phyloP scores from a whole-genome alignment of 2,329 filamentous ascomycete genomes.

The Aspergillus felis region DNA sequence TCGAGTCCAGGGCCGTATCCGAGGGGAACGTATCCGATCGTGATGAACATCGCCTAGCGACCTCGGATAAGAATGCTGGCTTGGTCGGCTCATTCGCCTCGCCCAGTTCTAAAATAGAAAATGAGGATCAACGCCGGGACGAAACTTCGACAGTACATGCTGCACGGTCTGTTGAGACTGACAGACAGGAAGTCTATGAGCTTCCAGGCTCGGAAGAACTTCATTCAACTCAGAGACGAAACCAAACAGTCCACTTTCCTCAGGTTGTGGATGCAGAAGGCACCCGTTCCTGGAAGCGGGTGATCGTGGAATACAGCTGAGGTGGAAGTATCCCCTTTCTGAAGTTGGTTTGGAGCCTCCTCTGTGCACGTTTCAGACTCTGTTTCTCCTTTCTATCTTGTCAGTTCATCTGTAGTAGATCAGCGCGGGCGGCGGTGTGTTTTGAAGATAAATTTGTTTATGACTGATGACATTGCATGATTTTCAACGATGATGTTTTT shows the following conservation, averaged over 20 bases:
- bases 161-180: slow-evolving; percentile 8
- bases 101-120: slow-evolving; percentile 1
- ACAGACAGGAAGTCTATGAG: slow-evolving; percentile 7
- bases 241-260: slow-evolving; percentile 29
- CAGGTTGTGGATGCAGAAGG: slow-evolving; percentile 28
- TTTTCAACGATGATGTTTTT: not conserved
- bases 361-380: slow-evolving; percentile 1
- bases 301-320: slow-evolving; percentile 36
- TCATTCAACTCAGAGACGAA: slow-evolving; percentile 24
- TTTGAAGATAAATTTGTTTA: not conserved
- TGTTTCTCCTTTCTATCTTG: slow-evolving; percentile 2
- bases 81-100: not conserved
- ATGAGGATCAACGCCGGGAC: slow-evolving; percentile 8
- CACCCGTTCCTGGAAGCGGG: slow-evolving; percentile 30
- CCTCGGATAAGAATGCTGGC: slow-evolving; percentile 4
- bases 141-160: slow-evolving; percentile 6
- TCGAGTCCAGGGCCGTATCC: not conserved
- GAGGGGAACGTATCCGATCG: not conserved
- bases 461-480: not conserved
- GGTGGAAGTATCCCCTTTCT: not conserved
- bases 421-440: slow-evolving; percentile 8
- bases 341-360: slow-evolving; percentile 5
- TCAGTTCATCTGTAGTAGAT: slow-evolving; percentile 6
- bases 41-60: slow-evolving; percentile 1
- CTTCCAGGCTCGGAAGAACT: slow-evolving; percentile 6